phyloP scores from a whole-genome alignment of 257 asterid species.

The Scutellaria galericulata region DNA sequence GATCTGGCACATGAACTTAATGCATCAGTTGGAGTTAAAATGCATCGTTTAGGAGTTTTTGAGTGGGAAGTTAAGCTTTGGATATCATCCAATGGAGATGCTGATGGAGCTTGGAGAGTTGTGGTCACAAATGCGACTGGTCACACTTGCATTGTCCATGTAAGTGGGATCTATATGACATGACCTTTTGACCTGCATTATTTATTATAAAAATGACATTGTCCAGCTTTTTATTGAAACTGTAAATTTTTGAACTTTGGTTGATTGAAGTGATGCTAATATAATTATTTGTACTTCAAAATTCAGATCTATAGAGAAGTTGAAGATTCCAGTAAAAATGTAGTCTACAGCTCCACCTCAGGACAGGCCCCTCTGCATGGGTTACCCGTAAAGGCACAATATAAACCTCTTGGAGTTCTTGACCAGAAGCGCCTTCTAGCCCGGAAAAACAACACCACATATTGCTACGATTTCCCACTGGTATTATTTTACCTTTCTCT shows the following conservation, averaged over 20 bases:
- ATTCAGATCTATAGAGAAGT: conserved; percentile 87
- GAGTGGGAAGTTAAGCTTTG: conserved; percentile 98
- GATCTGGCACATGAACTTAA: conserved; percentile 74
- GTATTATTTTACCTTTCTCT: conserved; percentile 45
- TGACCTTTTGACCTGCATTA: neutral
- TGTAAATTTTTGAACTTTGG: neutral
- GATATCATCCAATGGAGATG: conserved; percentile 87
- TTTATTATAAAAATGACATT: neutral
- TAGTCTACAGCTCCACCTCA: conserved; percentile 69
- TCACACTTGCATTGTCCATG: conserved; percentile 93
- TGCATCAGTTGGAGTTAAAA: conserved; percentile 80
- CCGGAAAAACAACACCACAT: conserved; percentile 86
- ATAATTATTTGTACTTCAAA: conserved; percentile 33
- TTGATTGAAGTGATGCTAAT: conserved; percentile 27
- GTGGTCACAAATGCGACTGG: conserved; percentile 90
- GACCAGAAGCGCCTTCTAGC: conserved; percentile 93
- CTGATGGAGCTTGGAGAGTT: conserved; percentile 98
- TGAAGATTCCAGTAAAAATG: conserved; percentile 61
- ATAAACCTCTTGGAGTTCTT: conserved; percentile 78
- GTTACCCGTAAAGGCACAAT: conserved; percentile 69
- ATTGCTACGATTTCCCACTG: conserved; percentile 99
- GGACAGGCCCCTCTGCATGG: conserved; percentile 78
- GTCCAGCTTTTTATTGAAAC: too few relatives aligned
- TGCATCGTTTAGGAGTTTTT: conserved; percentile 93
- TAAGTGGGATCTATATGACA: conserved; percentile 43